Percentiles rank a stretch among this genome's conserved stretches.
Conservation (phyloP, 2,329 filamentous ascomycete genomes). For the Fusarium nodosum region DNA sequence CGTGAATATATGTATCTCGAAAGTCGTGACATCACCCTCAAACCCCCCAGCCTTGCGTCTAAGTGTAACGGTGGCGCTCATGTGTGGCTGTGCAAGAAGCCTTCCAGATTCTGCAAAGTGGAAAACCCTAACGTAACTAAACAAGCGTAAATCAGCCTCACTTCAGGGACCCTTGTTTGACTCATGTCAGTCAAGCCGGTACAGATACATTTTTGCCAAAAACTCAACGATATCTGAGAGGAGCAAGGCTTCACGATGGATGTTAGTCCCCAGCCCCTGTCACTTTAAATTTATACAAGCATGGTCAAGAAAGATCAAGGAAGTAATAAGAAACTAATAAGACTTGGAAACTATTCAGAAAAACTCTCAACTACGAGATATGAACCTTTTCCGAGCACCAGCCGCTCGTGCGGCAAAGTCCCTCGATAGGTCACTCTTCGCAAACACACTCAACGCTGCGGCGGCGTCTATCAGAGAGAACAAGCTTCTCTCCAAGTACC, state of each 20-base stretch:
- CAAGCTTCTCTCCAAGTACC: constrained; percentile 79
- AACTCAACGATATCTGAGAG: constrained; percentile 40
- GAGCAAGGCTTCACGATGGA: constrained; percentile 51
- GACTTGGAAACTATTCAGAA: constrained; percentile 37
- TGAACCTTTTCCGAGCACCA: constrained; percentile 80
- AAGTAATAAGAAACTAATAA: constrained; percentile 17
- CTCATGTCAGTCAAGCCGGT: constrained; percentile 34
- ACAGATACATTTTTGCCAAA: constrained; percentile 37
- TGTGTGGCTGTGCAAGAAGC: constrained; percentile 37
- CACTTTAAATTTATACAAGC: constrained; percentile 3
- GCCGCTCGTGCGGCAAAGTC: constrained; percentile 81
- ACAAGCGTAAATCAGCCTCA: constrained; percentile 49
- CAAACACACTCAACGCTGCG: constrained; percentile 79
- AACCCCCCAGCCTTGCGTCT: constrained; percentile 29
- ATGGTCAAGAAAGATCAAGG: background rate
- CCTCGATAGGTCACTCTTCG: constrained; percentile 87
- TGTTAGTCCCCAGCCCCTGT: constrained; percentile 48
- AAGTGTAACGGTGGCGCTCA: constrained; percentile 45
- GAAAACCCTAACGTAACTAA: constrained; percentile 46
- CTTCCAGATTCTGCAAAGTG: constrained; percentile 10
- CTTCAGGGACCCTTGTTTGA: constrained; percentile 42
- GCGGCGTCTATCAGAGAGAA: constrained; percentile 83
- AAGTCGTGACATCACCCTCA: constrained; percentile 45
- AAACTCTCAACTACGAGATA: constrained; percentile 56
- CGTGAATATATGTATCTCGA: constrained; percentile 8